Base-by-base conservation (phyloP, 2,329 filamentous ascomycete genomes). In the Curvularia spicifera region DNA sequence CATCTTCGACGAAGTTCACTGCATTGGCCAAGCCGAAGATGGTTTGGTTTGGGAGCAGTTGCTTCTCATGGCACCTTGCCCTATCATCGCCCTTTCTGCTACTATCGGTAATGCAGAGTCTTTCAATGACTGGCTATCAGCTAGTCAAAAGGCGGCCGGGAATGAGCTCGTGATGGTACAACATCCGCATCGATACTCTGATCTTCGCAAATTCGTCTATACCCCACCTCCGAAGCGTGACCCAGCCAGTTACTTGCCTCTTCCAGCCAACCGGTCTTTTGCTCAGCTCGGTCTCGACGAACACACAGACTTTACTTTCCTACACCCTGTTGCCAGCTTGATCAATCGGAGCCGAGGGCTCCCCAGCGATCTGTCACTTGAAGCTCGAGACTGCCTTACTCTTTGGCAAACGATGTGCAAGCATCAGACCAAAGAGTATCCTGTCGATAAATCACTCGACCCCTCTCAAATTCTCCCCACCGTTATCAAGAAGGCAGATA, bases 1-100 rank as follows among this genome's bases (percentile, higher is more conserved):
- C 70, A 91, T 93, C 50, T 93, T 93, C 57, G 90, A 94, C 68
- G 90, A 94, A 76, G 87, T 93, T 1, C 90, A 94, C 71, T 91
- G 86, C 33, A 93, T 94, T 58, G 89, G 90, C 0, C 87, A 93
- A 71, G 84, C 87, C 0, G 88, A 92, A 7, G 90, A 93, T 64
- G 90, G 90, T 51, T 78, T 92, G 1, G 81, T 93, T 2, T 94
- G 89, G 90, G 90, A 94, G 67, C 90, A 93, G 69, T 80, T 94
- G 3, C 78, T 93, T 1, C 81, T 93, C 1, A 81, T 91, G 60
- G 85, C 89, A 0, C 89, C 89, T 1, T 93, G 89, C 64, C 90
- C 89, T 0, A 90, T 94, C 49, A 89, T 93, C 62, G 90, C 90
- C 0, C 82, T 94, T 1, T 93, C 90, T 1, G 91, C 90, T 1